Evolutionary conservation across 768 basidiomycete genomes (phyloP).

Genomic region (Russula brevipes): DNA sequence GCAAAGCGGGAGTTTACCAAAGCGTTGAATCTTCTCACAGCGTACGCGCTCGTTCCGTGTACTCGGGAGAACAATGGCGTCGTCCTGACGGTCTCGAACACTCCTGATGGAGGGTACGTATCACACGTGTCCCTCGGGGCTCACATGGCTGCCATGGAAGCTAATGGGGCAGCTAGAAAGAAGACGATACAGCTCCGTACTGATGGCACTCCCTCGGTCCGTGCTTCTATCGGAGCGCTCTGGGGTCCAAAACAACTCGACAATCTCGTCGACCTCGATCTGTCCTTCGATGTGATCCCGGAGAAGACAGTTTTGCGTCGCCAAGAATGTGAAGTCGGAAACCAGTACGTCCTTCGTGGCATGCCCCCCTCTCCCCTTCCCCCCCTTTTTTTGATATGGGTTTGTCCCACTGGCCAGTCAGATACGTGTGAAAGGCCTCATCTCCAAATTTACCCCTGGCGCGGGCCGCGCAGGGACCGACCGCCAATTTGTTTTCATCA

Average conservation of each 20-base stretch:
- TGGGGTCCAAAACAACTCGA: slow-evolving; percentile 85
- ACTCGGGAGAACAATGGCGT: slow-evolving; percentile 52
- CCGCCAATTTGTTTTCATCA: slow-evolving; percentile 89
- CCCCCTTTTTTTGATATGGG: slow-evolving; percentile 9
- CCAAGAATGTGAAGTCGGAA: slow-evolving; percentile 30
- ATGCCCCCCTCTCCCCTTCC: no score
- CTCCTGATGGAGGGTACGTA: slow-evolving; percentile 62
- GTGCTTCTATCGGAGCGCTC: slow-evolving; percentile 62
- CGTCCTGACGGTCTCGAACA: slow-evolving; percentile 68
- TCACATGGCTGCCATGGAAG: background rate
- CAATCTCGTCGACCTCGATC: slow-evolving; percentile 64
- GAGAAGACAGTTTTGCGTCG: slow-evolving; percentile 50
- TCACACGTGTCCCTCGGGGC: background rate
- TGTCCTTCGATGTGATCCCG: slow-evolving; percentile 62
- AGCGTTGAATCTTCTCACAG: slow-evolving; percentile 72
- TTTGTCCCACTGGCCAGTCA: slow-evolving; percentile 26
- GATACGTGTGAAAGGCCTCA: slow-evolving; percentile 66
- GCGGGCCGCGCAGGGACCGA: slow-evolving; percentile 76
- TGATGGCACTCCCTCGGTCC: slow-evolving; percentile 55
- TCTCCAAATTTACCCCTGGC: slow-evolving; percentile 76
- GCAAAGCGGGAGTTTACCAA: slow-evolving; percentile 86
- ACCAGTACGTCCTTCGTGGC: background rate
- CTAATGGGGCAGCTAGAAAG: slow-evolving; percentile 36
- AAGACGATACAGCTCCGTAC: slow-evolving; percentile 71
- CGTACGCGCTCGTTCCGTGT: slow-evolving; percentile 87